phyloP scores from a whole-genome alignment of 108 stramenopile species.

The Aurantiochytrium sp. region DNA sequence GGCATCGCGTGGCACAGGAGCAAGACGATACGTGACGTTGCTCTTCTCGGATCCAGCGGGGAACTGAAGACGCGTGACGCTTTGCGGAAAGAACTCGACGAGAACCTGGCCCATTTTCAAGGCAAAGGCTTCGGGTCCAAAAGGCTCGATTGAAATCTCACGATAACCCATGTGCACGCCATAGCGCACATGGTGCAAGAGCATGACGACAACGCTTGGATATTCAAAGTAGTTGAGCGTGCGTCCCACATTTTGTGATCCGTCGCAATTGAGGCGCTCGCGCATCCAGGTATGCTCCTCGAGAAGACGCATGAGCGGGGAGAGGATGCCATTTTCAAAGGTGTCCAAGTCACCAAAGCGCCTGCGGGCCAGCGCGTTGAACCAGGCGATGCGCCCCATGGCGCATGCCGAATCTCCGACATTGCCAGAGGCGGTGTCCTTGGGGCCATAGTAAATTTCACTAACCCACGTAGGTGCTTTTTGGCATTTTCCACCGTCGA shows the following conservation, averaged over 20 bases:
- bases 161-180: constrained; percentile 14
- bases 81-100: not conserved
- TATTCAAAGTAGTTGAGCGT: constrained; percentile 36
- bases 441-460: constrained; percentile 24
- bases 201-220: constrained; percentile 30
- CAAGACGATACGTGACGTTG: not conserved
- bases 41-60: not conserved
- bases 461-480: constrained; percentile 32
- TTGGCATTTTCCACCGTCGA: constrained; percentile 22
- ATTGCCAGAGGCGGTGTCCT: constrained; percentile 29
- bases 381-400: constrained; percentile 35
- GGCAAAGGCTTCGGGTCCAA: not conserved
- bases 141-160: constrained; percentile 15
- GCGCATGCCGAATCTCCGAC: constrained; percentile 28
- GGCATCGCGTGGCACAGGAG: not conserved
- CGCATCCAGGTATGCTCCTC: constrained; percentile 19
- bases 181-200: constrained; percentile 17
- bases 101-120: not conserved
- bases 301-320: constrained; percentile 22
- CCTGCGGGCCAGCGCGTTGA: constrained; percentile 25
- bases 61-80: not conserved
- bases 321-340: constrained; percentile 15
- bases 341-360: not conserved
- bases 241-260: not conserved
- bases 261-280: constrained; percentile 27